Base-by-base conservation (phyloP, 192 early-diverging fungal genomes). In the Chytriomyces hyalinus region DNA sequence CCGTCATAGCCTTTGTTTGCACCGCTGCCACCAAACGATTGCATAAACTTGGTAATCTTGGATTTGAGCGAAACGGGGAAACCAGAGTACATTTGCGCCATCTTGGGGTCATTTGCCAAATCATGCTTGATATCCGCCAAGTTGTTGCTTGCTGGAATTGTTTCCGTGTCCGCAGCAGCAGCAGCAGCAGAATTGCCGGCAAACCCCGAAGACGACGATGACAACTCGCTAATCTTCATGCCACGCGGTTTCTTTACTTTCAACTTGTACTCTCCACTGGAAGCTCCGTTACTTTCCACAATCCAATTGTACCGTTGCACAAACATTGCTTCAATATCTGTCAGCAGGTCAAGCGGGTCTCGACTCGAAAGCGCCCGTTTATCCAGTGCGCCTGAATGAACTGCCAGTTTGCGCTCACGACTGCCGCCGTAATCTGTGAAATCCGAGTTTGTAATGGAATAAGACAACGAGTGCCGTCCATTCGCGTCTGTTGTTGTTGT, bases 11-110 rank as follows among this genome's bases (percentile, higher is more conserved):
- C 69, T 8, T 20, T 22, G 51, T 24, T 49, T 59, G 26, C 69
- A 6, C 49, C 11, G 8, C 43, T 46, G 5, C 22, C 20, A 13
- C 43, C 67, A 50, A 71, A 71, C 57, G 69, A 59, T 15, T n/a
- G 44, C 48, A 71, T 49, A 36, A 71, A 70, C n/a, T 67, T 70
- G 3, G 22, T 70, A 13, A 77, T 61, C 51, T 59, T 73, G 43
- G 17, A 28, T 8, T 71, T 60, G 9, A 77, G 44, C 1, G 75
- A 70, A 3, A 77, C 66, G 26, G 75, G 75, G 13, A 77, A 45
- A 50, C 67, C 60, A 1, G 50, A 22, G 3, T 71, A 51, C 9
- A 77, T 77, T 77, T 61, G 49, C 4, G n/a, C 60, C 68, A 70
- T 67, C 28, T 77, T 70, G 9, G 50, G 51, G 6, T 71, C 69